Base-by-base conservation (phyloP, 805 yeast genomes). In the Schwanniomyces sp. region DNA sequence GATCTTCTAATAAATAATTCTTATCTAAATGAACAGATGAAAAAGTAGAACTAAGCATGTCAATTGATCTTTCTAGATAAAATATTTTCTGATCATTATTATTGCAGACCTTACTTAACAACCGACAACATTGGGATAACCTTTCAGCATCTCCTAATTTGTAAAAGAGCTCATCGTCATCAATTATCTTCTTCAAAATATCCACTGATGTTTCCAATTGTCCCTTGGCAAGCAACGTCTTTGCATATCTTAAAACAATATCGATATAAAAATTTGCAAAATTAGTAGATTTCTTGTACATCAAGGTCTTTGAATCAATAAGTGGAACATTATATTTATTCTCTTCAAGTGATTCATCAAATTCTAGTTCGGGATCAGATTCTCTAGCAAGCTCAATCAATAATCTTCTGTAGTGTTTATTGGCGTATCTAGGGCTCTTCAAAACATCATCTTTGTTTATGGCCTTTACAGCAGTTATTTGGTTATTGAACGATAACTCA, bases 191-290 rank as follows among this genome's bases (percentile, higher is more conserved):
- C 34, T 52, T 48, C 40, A 73, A 57, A 30, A 67, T 58, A 26
- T 49, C 45, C 17, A 69, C 53, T 2, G 75, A 60, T 2, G 58
- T 53, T n/a, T 64, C 58, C 25, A 64, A 54, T 49, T 68, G 57
- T 27, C 75, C 76, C 47, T 72, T 71, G 21, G 78, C 75, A 30
- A 73, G 58, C 30, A 73, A 55, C 14, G 77, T 69, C 45, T 62
- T 63, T 34, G 75, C 65, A 55, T 73, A 73, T 27, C 78, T 56
- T 40, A 71, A 57, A 28, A 72, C 67, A 30, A 73, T 69, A 52
- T 73, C 77, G 39, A 72, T 63, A 51, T 73, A 73, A 57, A 73
- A 73, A 55, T 73, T 72, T 28, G 75, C 60, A 50, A 72, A 69
- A 10, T 50, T 57, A 16, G 54, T 52, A 9, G 72, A 67, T 40